phyloP scores from a whole-genome alignment of 371 early-diverging fungal genomes.

The Saksenaea oblongispora region DNA sequence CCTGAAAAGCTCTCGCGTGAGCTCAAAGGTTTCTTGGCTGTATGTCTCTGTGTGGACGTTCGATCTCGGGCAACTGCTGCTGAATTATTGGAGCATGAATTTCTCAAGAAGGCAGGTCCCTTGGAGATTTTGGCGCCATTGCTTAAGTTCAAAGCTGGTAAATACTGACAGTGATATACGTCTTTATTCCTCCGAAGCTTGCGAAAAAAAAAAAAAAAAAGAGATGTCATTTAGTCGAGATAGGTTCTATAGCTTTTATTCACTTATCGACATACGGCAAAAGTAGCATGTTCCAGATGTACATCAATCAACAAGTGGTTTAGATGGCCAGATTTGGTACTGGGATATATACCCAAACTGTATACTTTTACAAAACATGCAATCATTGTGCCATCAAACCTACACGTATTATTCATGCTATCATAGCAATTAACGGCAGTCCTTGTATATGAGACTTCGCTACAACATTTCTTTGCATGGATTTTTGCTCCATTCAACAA shows the following conservation, averaged over 20 bases:
- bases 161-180: neutral
- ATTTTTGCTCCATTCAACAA: too few relatives aligned
- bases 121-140: conserved; percentile 54
- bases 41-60: conserved; percentile 90
- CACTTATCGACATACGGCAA: too few relatives aligned
- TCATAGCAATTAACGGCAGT: too few relatives aligned
- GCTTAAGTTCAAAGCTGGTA: conserved; percentile 44
- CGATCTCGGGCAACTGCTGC: conserved; percentile 81
- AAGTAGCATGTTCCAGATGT: too few relatives aligned
- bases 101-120: conserved; percentile 66
- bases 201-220: neutral
- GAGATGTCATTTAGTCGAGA: neutral
- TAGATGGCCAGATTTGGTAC: too few relatives aligned
- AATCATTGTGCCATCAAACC: too few relatives aligned
- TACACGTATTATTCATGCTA: too few relatives aligned
- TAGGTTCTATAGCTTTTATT: neutral
- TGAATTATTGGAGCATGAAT: conserved; percentile 83
- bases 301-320: too few relatives aligned
- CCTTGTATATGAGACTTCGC: too few relatives aligned
- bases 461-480: too few relatives aligned
- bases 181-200: neutral
- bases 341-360: too few relatives aligned
- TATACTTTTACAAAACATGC: too few relatives aligned
- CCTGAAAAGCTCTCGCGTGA: conserved; percentile 83
- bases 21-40: conserved; percentile 86